These are phyloP conservation scores for Colletotrichum viniferum DNA, from an alignment of 2,329 filamentous ascomycete genomes.

Conservation along the genomic window DNA sequence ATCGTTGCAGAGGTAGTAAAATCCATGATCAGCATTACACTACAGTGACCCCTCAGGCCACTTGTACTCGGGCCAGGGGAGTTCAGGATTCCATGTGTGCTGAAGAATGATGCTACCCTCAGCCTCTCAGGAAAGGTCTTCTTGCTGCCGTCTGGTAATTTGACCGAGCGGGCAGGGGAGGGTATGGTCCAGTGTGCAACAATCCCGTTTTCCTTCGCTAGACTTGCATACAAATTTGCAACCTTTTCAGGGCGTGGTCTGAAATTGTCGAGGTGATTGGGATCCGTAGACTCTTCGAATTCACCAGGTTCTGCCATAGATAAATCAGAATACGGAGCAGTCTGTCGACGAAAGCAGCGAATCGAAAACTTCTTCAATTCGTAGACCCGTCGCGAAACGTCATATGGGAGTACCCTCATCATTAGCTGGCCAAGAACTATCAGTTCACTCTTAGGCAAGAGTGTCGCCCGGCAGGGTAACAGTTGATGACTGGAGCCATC, in stretches of 20 bases:
- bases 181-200: not conserved
- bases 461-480: not conserved
- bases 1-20: not conserved
- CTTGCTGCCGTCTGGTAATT: conserved; percentile 20
- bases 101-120: conserved; percentile 24
- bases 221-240: not conserved
- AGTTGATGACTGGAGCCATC: not conserved
- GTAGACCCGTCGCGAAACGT: not conserved
- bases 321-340: not conserved
- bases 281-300: conserved; percentile 25
- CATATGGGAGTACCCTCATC: not conserved
- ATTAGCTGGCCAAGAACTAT: not conserved
- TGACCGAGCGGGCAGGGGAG: not conserved
- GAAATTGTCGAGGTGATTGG: not conserved
- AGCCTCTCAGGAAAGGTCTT: conserved; percentile 25
- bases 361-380: not conserved
- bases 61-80: not conserved
- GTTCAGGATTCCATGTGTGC: conserved; percentile 22
- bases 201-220: not conserved
- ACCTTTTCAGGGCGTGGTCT: not conserved
- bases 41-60: not conserved
- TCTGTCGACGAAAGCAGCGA: not conserved
- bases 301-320: conserved; percentile 22
- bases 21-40: not conserved
- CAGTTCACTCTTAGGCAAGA: not conserved